phyloP scores from a whole-genome alignment of 768 basidiomycete genomes.

The Termitomyces sp. region DNA sequence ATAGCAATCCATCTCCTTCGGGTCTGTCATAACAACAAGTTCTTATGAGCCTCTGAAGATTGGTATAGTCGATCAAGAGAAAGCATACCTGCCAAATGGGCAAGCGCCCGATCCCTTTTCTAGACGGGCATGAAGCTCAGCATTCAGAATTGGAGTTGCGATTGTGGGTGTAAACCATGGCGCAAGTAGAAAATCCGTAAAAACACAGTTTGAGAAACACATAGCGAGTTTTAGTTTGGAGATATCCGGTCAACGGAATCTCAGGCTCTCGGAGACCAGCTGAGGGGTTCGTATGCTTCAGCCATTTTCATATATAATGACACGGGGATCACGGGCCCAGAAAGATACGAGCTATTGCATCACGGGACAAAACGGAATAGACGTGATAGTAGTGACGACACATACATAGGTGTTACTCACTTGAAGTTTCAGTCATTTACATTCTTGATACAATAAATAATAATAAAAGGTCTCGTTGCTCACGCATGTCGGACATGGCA shows the following conservation, averaged over 20 bases:
- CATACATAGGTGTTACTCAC: too few species aligned
- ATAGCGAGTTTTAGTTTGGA: background rate
- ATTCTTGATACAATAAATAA: too few species aligned
- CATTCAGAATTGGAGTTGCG: background rate
- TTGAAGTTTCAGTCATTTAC: background rate
- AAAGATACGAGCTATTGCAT: too few species aligned
- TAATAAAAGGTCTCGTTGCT: too few species aligned
- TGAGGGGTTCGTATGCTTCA: background rate
- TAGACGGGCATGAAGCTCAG: background rate
- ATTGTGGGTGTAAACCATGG: background rate
- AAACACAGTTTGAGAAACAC: background rate
- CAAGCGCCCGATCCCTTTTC: background rate
- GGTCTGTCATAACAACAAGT: background rate
- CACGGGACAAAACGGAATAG: too few species aligned
- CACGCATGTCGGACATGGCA: background rate
- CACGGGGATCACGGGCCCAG: background rate
- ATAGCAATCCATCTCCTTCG: background rate
- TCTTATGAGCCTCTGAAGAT: background rate
- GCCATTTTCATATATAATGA: background rate
- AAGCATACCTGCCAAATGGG: background rate
- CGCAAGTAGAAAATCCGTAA: background rate
- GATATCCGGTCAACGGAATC: background rate
- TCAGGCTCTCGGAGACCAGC: background rate
- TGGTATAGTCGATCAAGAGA: background rate
- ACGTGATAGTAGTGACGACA: too few species aligned